These are phyloP conservation scores for Arthrobotrys sinensis DNA, from an alignment of 2,329 filamentous ascomycete genomes.

Conservation along the genomic window DNA sequence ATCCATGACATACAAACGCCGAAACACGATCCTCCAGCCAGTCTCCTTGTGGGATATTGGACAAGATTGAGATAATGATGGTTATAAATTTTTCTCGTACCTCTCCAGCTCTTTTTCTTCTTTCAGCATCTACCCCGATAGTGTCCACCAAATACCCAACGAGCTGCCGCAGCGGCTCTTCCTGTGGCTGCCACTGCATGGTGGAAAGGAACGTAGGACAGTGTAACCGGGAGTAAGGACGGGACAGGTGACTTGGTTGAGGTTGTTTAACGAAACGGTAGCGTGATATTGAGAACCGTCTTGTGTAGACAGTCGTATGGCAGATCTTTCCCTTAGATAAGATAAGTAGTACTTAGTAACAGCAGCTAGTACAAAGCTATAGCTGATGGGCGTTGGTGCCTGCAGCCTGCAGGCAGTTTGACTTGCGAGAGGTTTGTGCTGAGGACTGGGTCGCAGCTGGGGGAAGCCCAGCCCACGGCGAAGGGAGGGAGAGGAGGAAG, in stretches of 20 bases:
- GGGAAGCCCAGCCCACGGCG: conserved; percentile 49
- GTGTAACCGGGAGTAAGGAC: conserved; percentile 39
- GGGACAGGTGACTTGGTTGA: conserved; percentile 17
- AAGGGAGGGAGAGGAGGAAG: conserved; percentile 20
- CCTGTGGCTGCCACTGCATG: conserved; percentile 95
- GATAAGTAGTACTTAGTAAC: conserved; percentile 20
- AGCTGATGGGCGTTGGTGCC: conserved; percentile 24
- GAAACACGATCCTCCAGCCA: conserved; percentile 41
- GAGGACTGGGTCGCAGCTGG: conserved; percentile 27
- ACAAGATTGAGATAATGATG: conserved; percentile 37
- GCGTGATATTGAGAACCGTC: conserved; percentile 3
- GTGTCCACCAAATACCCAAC: conserved; percentile 89
- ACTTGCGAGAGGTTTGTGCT: conserved; percentile 23
- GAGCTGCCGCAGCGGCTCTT: conserved; percentile 89
- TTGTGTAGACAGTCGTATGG: background rate
- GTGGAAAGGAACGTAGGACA: conserved; percentile 62
- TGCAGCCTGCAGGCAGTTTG: conserved; percentile 18
- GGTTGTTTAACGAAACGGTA: conserved; percentile 5
- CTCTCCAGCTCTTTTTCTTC: conserved; percentile 61
- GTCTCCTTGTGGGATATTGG: conserved; percentile 48
- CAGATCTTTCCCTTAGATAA: conserved; percentile 50
- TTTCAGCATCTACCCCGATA: conserved; percentile 49
- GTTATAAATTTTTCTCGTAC: conserved; percentile 57
- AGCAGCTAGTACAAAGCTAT: background rate
- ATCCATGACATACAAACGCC: conserved; percentile 35